A percentile compares a stretch with the other conserved stretches of the same genome.
phyloP scores from a whole-genome alignment of 805 yeast species.

The Starmerella apicola region DNA sequence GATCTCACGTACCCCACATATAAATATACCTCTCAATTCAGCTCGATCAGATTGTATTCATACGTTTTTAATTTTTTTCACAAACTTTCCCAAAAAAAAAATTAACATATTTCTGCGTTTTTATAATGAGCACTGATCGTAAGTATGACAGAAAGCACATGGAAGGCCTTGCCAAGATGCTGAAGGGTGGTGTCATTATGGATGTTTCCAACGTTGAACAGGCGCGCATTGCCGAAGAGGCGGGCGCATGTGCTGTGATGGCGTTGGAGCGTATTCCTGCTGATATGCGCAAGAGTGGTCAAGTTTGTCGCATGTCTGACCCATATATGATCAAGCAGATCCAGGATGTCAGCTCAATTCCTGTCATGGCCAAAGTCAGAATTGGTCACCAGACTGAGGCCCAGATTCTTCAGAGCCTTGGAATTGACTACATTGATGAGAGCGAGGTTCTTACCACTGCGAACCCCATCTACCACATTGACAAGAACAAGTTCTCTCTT shows the following conservation, averaged over 20 bases:
- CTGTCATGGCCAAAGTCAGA: constrained; percentile 75
- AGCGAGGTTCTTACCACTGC: constrained; percentile 78
- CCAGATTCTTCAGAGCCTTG: constrained; percentile 57
- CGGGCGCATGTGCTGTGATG: constrained; percentile 87
- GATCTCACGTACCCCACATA: too few relatives aligned
- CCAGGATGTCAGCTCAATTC: constrained; percentile 44
- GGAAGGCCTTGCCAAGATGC: constrained; percentile 76
- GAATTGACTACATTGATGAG: constrained; percentile 71
- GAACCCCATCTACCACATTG: constrained; percentile 53
- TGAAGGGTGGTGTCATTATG: constrained; percentile 45
- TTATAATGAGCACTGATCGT: background rate
- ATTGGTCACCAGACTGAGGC: constrained; percentile 79
- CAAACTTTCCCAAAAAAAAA: too few relatives aligned
- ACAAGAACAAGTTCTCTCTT: constrained; percentile 46
- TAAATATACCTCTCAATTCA: too few relatives aligned
- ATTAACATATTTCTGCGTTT: constrained; percentile 3
- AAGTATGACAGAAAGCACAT: constrained; percentile 36
- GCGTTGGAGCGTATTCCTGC: constrained; percentile 78
- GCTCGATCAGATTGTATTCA: too few relatives aligned
- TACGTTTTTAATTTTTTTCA: too few relatives aligned
- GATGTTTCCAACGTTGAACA: constrained; percentile 67
- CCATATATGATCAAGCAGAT: constrained; percentile 66
- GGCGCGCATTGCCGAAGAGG: constrained; percentile 65
- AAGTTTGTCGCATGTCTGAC: constrained; percentile 78
- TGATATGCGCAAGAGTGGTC: constrained; percentile 69